Percentiles rank a stretch among this genome's conserved stretches.
Evolutionary conservation across 345 rosid genomes (phyloP).

Genomic region (Lepidium africanum): DNA sequence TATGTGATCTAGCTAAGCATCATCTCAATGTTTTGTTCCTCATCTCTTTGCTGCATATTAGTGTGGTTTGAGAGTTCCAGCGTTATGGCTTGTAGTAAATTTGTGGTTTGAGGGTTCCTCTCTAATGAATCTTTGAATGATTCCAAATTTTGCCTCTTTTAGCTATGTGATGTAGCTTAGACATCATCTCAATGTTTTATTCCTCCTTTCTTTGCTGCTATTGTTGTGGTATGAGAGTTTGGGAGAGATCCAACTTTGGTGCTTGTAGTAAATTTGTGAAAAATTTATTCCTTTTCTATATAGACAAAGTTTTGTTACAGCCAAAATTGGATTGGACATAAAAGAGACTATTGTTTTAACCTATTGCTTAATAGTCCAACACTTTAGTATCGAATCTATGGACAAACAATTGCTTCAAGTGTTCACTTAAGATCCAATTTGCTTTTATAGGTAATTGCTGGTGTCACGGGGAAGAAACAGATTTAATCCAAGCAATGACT

Average conservation of each 20-base stretch:
- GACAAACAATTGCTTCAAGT: neutral
- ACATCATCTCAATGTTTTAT: neutral
- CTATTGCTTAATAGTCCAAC: neutral
- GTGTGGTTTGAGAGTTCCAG: neutral
- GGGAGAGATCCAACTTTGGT: neutral
- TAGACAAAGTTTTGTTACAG: neutral
- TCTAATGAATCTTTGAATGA: neutral
- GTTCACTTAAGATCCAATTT: neutral
- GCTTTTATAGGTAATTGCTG: constrained; percentile 66
- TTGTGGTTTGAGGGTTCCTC: neutral
- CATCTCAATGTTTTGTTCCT: neutral
- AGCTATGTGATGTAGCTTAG: neutral
- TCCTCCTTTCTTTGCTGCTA: neutral
- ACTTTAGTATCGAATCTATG: neutral
- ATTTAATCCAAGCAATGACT: constrained; percentile 18
- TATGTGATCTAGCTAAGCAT: neutral
- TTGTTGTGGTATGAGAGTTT: neutral
- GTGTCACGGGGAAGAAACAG: constrained; percentile 73
- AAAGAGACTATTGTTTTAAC: neutral
- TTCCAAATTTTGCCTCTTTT: neutral
- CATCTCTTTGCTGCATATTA: neutral
- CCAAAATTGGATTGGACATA: neutral
- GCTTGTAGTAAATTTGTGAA: neutral
- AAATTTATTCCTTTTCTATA: neutral
- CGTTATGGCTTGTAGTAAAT: too few relatives aligned